A percentile compares a stretch with the other conserved stretches of the same genome.
Conservation (phyloP, 148 eudicot species). For the Linanthus parryae region DNA sequence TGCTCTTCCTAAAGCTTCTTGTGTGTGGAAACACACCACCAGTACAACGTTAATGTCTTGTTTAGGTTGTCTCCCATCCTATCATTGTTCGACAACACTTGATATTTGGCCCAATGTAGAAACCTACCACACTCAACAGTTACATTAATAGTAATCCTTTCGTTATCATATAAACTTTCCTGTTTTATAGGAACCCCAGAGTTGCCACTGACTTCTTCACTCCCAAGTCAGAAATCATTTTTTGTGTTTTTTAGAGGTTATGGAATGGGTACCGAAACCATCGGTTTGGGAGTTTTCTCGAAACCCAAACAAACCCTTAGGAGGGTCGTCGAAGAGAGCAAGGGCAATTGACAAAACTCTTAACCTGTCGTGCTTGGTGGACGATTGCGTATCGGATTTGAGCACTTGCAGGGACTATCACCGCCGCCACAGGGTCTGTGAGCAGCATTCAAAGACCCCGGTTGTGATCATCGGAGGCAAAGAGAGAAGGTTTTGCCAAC, state of each 20-base stretch:
- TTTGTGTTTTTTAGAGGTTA: conserved; percentile 10
- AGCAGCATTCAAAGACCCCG: conserved; percentile 37
- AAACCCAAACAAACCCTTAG: no score
- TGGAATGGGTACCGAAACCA: conserved; percentile 25
- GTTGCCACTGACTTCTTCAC: background rate
- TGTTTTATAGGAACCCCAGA: background rate
- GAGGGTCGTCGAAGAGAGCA: conserved; percentile 20
- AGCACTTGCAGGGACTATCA: conserved; percentile 35
- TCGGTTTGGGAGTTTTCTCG: conserved; percentile 26
- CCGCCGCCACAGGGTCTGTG: conserved; percentile 45
- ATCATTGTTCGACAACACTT: background rate
- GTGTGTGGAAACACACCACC: no score
- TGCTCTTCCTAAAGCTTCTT: conserved; percentile 16
- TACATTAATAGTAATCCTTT: no score
- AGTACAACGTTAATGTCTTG: background rate
- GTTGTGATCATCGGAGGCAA: conserved; percentile 24
- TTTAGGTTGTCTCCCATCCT: background rate
- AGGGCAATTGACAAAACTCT: conserved; percentile 2
- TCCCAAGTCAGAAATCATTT: background rate
- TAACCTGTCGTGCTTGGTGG: conserved; percentile 21
- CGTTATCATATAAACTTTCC: no score
- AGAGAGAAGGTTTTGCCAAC: conserved; percentile 44
- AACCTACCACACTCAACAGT: no score
- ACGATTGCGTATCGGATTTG: conserved; percentile 28
- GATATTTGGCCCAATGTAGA: background rate